A percentile compares a stretch with the other conserved stretches of the same genome.
phyloP scores from a whole-genome alignment of 2,329 filamentous ascomycete genomes.

The Gnomoniopsis sp. region DNA sequence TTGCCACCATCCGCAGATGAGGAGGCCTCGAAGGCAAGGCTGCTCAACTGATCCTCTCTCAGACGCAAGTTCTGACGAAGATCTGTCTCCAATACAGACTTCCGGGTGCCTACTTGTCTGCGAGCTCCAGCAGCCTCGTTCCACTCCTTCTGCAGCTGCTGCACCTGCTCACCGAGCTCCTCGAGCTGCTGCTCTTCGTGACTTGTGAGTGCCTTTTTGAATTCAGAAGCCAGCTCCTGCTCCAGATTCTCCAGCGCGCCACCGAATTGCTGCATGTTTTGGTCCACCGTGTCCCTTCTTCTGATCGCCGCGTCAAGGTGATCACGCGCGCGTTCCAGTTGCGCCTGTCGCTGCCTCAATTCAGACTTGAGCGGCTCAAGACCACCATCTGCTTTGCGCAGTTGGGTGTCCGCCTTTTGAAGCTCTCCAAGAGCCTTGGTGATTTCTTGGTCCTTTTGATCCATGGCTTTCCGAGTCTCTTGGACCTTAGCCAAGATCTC shows the following conservation, averaged over 20 bases:
- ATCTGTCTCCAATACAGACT: conserved; percentile 81
- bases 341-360: conserved; percentile 68
- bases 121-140: conserved; percentile 70
- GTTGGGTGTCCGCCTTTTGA: conserved; percentile 32
- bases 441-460: conserved; percentile 82
- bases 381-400: conserved; percentile 71
- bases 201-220: conserved; percentile 82
- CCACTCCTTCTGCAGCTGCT: conserved; percentile 73
- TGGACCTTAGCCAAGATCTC: conserved; percentile 58
- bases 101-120: conserved; percentile 74
- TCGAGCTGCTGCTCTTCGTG: conserved; percentile 83
- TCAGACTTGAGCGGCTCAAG: conserved; percentile 79
- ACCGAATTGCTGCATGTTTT: conserved; percentile 70
- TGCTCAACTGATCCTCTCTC: conserved; percentile 80
- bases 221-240: conserved; percentile 77
- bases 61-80: conserved; percentile 85
- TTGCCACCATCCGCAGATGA: conserved; percentile 55
- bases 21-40: conserved; percentile 65
- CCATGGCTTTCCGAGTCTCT: conserved; percentile 67
- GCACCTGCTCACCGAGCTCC: conserved; percentile 62
- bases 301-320: conserved; percentile 67
- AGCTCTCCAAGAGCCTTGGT: conserved; percentile 80
- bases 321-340: conserved; percentile 69
- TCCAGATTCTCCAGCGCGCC: conserved; percentile 75
- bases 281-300: conserved; percentile 66